Percentiles rank a stretch among this genome's conserved stretches.
These are phyloP conservation scores for Coemansia sp. DNA, from an alignment of 192 early-diverging fungal species.

Conservation along the genomic window DNA sequence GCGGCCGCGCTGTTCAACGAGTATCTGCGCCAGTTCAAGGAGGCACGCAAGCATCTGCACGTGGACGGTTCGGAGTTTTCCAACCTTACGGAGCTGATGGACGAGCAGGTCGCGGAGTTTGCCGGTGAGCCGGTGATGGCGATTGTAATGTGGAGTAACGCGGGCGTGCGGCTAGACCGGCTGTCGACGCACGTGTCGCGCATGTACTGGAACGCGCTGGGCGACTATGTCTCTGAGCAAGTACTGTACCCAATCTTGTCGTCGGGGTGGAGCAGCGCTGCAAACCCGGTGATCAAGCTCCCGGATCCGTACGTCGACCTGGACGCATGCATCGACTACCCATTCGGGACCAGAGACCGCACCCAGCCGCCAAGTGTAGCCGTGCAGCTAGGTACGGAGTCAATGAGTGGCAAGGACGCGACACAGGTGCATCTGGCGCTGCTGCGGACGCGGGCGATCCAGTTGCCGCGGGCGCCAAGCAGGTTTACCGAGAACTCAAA, in stretches of 20 bases:
- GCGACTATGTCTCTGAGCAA: slow-evolving; percentile 51
- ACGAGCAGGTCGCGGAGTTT: slow-evolving; percentile 41
- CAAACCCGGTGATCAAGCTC: slow-evolving; percentile 19
- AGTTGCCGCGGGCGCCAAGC: slow-evolving; percentile 25
- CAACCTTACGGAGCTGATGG: slow-evolving; percentile 25
- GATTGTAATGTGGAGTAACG: slow-evolving; percentile 44
- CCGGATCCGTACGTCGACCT: slow-evolving; percentile 39
- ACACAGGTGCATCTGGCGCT: slow-evolving; percentile 21
- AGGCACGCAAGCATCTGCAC: slow-evolving; percentile 30
- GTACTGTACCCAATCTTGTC: slow-evolving; percentile 45
- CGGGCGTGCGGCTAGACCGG: slow-evolving; percentile 39
- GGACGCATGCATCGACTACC: slow-evolving; percentile 13
- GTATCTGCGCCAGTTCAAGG: slow-evolving; percentile 47
- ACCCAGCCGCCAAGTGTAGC: slow-evolving; percentile 10
- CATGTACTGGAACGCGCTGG: slow-evolving; percentile 51
- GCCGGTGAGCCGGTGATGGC: slow-evolving; percentile 39
- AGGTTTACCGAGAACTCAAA: slow-evolving; percentile 48
- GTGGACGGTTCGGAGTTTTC: slow-evolving; percentile 20
- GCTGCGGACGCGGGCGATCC: slow-evolving; percentile 21
- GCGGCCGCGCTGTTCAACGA: slow-evolving; percentile 37
- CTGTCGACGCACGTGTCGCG: slow-evolving; percentile 40
- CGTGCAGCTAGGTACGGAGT: slow-evolving; percentile 21
- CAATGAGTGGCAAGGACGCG: slow-evolving; percentile 1
- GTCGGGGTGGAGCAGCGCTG: slow-evolving; percentile 30
- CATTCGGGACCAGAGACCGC: background rate